Conservation (phyloP, 495 filamentous ascomycete genomes). For the Podospora appendiculata region DNA sequence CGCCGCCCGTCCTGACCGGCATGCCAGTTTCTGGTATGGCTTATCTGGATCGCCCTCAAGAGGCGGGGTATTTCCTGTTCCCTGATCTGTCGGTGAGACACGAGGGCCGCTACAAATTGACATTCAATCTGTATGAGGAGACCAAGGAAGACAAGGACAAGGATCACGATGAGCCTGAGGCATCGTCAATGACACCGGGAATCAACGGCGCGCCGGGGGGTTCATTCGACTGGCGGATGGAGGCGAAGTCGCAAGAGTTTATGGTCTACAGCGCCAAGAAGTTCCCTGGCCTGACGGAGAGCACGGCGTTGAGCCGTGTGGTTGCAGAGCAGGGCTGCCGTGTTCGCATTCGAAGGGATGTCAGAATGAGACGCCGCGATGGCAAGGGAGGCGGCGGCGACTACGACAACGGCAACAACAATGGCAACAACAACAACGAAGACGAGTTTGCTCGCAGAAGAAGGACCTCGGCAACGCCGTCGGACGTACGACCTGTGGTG, state of each 20-base stretch:
- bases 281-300: slow-evolving; percentile 90
- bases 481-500: slow-evolving; percentile 40
- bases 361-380: slow-evolving; percentile 88
- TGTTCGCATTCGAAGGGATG: slow-evolving; percentile 92
- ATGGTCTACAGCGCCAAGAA: slow-evolving; percentile 96
- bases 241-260: slow-evolving; percentile 83
- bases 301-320: slow-evolving; percentile 77
- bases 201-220: slow-evolving; percentile 16
- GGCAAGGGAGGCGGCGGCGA: slow-evolving; percentile 58
- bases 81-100: slow-evolving; percentile 95
- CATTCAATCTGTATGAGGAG: slow-evolving; percentile 89
- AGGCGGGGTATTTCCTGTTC: slow-evolving; percentile 96
- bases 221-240: slow-evolving; percentile 53
- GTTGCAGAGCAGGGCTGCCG: slow-evolving; percentile 97
- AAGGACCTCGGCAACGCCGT: slow-evolving; percentile 48
- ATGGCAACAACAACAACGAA: slow-evolving; percentile 57
- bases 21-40: slow-evolving; percentile 95
- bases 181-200: slow-evolving; percentile 3
- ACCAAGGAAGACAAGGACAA: slow-evolving; percentile 60
- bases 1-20: slow-evolving; percentile 82
- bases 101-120: slow-evolving; percentile 82
- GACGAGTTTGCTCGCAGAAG: slow-evolving; percentile 54
- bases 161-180: slow-evolving; percentile 29
- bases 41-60: slow-evolving; percentile 84
- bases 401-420: slow-evolving; percentile 53